Conservation (phyloP, 176 grass and related monocot genomes). For the Puya raimondii region DNA sequence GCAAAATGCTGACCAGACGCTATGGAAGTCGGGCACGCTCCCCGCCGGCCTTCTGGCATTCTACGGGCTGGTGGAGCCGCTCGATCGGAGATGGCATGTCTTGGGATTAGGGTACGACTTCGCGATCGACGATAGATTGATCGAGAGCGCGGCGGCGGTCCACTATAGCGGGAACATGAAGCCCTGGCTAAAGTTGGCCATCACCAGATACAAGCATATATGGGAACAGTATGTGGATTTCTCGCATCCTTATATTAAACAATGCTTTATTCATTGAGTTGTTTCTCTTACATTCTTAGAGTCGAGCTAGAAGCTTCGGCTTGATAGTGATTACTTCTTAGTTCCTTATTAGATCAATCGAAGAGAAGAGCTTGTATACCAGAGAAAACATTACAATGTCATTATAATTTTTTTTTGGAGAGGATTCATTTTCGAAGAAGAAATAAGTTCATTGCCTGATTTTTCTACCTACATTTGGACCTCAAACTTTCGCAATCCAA, state of each 20-base stretch:
- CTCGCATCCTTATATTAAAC: conserved; percentile 43
- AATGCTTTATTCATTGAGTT: conserved; percentile 58
- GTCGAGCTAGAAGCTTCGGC: conserved; percentile 34
- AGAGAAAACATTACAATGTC: conserved; percentile 41
- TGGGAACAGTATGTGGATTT: conserved; percentile 86
- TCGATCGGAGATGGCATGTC: conserved; percentile 95
- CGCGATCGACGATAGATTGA: conserved; percentile 89
- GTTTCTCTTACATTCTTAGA: conserved; percentile 25
- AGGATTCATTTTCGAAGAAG: conserved; percentile 45
- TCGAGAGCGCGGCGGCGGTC: conserved; percentile 90
- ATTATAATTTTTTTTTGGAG: conserved; percentile 51
- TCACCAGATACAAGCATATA: conserved; percentile 72
- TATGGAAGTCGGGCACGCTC: conserved; percentile 84
- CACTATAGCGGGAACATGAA: conserved; percentile 98
- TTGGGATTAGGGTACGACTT: conserved; percentile 89
- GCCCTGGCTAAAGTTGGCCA: conserved; percentile 91
- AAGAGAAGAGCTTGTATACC: conserved; percentile 51
- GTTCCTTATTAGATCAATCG: conserved; percentile 33
- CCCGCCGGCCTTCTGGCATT: conserved; percentile 81
- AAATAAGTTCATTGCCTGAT: conserved; percentile 19
- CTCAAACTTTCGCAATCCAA: conserved; percentile 43
- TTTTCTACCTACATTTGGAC: conserved; percentile 43
- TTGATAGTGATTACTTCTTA: conserved; percentile 37
- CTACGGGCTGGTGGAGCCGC: conserved; percentile 83
- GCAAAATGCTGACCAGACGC: conserved; percentile 68